Base-by-base conservation (phyloP, 106 monocot genomes). In the Dendrobium catenatum region DNA sequence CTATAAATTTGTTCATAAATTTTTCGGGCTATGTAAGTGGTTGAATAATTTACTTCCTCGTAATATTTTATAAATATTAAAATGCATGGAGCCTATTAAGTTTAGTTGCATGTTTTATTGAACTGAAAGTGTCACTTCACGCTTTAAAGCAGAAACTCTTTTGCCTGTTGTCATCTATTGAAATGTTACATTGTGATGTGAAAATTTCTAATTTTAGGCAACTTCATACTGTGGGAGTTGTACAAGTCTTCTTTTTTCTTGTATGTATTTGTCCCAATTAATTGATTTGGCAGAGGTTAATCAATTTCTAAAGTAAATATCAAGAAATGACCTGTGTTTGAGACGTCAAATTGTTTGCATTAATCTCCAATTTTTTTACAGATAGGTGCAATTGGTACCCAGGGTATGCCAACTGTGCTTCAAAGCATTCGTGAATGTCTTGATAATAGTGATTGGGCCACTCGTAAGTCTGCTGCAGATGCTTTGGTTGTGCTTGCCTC, bases 381-480 rank as follows among this genome's bases (percentile, higher is more conserved):
- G 96, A 85, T 94, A 75, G 92, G 96, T 84, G 92, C 96, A 77
- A 90, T 96, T 42, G 86, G 77, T 84, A 84, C 87, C 6, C 92
- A 94, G 81, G 86, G 70, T 79, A 92, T 96, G 89, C 94, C 86
- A 44, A 64, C 83, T 61, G 64, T 94, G 49, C 81, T 96, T 64
- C 96, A 94, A 86, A 89, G 84, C 48, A 86, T 94, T 81, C 87
- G 87, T 76, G 94, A 96, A 77, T 96, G 96, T 70, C 93, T 96
- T 80, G 92, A 94, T 31, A 96, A 78, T 80, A 92, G 70, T 88
- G 96, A 96, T 73, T 96, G 96, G 96, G 82, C 92, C 75, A 85
- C 96, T 47, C 94, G 96, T 41, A 96, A 96, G 82, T 86, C 96
- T 74, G 94, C 96, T 58, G 96, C 94, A 61, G 96, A 96, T 83